These are phyloP conservation scores for Ambrosia trifida DNA, from an alignment of 129 eudicot species.

Conservation along the genomic window DNA sequence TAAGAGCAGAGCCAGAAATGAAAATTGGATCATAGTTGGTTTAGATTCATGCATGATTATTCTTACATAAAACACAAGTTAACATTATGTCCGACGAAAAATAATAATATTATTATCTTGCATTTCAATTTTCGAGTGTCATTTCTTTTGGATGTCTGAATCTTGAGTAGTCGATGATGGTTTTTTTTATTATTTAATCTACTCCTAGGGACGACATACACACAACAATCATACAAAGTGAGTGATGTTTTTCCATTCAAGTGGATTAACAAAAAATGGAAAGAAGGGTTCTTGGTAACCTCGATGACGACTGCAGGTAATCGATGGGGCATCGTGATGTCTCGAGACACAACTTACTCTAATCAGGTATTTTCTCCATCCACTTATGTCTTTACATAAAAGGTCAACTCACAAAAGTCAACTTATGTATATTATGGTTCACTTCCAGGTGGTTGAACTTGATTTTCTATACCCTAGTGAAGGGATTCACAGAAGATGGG, in stretches of 20 bases:
- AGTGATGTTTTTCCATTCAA: constrained; percentile 84
- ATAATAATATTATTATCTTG: no score
- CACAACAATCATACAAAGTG: constrained; percentile 86
- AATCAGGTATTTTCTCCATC: constrained; percentile 49
- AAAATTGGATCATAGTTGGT: background rate
- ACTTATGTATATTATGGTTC: background rate
- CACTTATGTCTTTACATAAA: background rate
- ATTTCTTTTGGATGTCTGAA: background rate
- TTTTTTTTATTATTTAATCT: background rate
- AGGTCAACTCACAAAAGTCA: constrained; percentile 3
- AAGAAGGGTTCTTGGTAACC: constrained; percentile 78
- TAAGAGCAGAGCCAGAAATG: background rate
- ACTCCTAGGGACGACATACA: constrained; percentile 55
- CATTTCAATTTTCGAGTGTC: background rate
- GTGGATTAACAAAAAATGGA: constrained; percentile 93
- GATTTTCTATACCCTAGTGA: constrained; percentile 91
- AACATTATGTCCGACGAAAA: background rate
- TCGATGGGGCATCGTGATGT: constrained; percentile 86
- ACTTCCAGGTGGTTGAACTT: constrained; percentile 69
- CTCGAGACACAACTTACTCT: constrained; percentile 70
- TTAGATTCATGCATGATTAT: background rate
- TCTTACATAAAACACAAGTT: background rate
- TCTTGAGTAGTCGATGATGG: background rate
- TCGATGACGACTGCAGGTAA: constrained; percentile 83
- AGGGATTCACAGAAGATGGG: constrained; percentile 89